Evolutionary conservation across 306 rosid species (phyloP).

Genomic region (Vigna reflexopilosa): DNA sequence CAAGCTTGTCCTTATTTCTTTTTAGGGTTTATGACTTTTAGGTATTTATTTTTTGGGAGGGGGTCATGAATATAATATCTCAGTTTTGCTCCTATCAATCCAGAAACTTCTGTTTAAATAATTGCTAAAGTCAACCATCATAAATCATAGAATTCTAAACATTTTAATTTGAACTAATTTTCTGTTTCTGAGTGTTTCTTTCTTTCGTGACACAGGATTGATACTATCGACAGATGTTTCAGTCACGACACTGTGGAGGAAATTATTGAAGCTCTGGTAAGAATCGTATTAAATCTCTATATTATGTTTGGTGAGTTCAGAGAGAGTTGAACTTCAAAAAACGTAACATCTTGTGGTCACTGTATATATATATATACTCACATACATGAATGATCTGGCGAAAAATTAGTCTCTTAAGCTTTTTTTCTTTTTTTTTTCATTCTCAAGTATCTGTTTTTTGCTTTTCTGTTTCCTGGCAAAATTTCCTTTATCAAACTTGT

Average conservation of each 20-base stretch:
- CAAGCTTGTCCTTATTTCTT: slow-evolving; percentile 40
- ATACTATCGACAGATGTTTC: slow-evolving; percentile 75
- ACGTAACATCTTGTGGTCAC: background rate
- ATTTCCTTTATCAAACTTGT: background rate
- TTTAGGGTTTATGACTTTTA: slow-evolving; percentile 7
- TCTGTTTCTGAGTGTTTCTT: slow-evolving; percentile 33
- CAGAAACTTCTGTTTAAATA: slow-evolving; percentile 12
- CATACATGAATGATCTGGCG: too few relatives aligned
- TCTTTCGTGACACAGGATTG: slow-evolving; percentile 63
- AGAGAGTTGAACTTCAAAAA: background rate
- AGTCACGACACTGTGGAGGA: slow-evolving; percentile 89
- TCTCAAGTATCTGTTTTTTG: background rate
- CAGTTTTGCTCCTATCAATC: slow-evolving; percentile 21
- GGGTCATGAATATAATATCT: background rate
- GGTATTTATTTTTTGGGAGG: background rate
- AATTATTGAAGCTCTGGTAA: slow-evolving; percentile 90
- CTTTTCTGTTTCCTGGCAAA: slow-evolving; percentile 12
- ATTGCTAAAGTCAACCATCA: background rate
- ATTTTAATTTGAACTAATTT: background rate
- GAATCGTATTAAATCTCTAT: slow-evolving; percentile 47
- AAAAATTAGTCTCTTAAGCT: background rate
- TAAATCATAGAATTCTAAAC: background rate
- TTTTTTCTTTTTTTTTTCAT: too few relatives aligned
- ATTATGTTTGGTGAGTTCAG: slow-evolving; percentile 22
- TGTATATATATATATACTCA: too few relatives aligned